Conservation (phyloP, 257 asterid genomes). For the Solanum tacnaense region DNA sequence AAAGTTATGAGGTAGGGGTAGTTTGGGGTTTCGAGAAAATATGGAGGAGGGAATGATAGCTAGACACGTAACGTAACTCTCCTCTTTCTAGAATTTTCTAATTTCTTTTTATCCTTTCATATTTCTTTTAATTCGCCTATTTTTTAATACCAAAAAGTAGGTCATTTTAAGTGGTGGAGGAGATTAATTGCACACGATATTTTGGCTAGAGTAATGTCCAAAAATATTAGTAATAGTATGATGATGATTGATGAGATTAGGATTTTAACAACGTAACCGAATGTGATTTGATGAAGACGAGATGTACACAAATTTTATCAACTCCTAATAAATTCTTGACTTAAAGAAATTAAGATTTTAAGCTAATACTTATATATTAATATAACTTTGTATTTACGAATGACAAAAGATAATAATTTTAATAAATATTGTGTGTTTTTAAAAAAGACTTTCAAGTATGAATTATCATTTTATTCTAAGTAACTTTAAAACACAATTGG, state of each 20-base stretch:
- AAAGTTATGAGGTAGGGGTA: neutral
- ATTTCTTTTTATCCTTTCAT: neutral
- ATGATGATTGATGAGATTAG: neutral
- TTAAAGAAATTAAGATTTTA: too few relatives aligned
- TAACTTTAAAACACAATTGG: neutral
- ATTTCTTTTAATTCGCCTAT: neutral
- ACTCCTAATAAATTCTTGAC: accelerated
- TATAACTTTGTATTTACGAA: too few relatives aligned
- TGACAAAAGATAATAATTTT: too few relatives aligned
- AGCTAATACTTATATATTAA: too few relatives aligned
- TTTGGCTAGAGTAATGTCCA: neutral
- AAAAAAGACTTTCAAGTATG: too few relatives aligned
- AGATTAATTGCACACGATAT: neutral
- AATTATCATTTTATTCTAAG: too few relatives aligned
- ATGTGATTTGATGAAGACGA: neutral
- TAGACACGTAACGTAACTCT: neutral
- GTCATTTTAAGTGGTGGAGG: neutral
- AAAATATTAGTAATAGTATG: neutral
- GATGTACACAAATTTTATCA: too few relatives aligned
- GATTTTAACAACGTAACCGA: neutral
- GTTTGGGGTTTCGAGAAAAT: neutral
- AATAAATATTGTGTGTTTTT: too few relatives aligned
- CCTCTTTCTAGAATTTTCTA: constrained; percentile 1
- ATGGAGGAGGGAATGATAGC: neutral
- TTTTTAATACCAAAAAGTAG: neutral